A percentile compares a stretch with the other conserved stretches of the same genome.
These are phyloP conservation scores for Ogataea pini DNA, from an alignment of 805 yeast genomes.

Conservation along the genomic window DNA sequence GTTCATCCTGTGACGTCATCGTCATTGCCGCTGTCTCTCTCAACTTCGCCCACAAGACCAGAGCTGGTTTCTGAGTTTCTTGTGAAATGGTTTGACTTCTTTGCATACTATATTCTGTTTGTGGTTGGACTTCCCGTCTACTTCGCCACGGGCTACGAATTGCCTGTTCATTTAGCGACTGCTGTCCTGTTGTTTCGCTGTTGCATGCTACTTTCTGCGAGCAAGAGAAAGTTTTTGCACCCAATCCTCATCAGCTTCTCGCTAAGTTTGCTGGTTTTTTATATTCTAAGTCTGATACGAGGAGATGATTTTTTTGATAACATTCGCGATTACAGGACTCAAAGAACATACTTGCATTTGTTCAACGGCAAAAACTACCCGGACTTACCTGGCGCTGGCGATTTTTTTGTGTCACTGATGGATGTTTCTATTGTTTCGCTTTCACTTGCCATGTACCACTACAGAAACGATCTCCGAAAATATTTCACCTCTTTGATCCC, in stretches of 20 bases:
- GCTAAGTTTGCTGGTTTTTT: constrained; percentile 61
- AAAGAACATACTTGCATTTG: constrained; percentile 60
- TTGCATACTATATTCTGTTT: constrained; percentile 47
- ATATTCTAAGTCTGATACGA: constrained; percentile 57
- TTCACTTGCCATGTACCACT: constrained; percentile 76
- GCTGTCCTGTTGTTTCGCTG: constrained; percentile 58
- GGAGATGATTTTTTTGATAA: constrained; percentile 50
- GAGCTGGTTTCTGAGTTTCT: constrained; percentile 9
- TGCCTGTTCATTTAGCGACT: constrained; percentile 63
- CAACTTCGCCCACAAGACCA: background rate
- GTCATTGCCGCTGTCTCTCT: background rate
- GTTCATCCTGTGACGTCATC: background rate
- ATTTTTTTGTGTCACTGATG: constrained; percentile 66
- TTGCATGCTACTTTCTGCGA: constrained; percentile 46
- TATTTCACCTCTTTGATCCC: constrained; percentile 61
- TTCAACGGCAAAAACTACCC: constrained; percentile 43
- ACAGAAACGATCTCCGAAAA: constrained; percentile 59
- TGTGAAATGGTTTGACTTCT: constrained; percentile 54
- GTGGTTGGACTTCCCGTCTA: constrained; percentile 61
- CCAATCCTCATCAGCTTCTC: constrained; percentile 72
- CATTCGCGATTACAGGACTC: constrained; percentile 63
- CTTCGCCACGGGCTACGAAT: constrained; percentile 53
- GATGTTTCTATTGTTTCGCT: constrained; percentile 76
- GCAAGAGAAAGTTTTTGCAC: constrained; percentile 55
- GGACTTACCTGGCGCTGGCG: constrained; percentile 80